Percentiles rank a stretch among this genome's conserved stretches.
Conservation (phyloP, 73 alveolate species). For the Paramecium octaurelia region DNA sequence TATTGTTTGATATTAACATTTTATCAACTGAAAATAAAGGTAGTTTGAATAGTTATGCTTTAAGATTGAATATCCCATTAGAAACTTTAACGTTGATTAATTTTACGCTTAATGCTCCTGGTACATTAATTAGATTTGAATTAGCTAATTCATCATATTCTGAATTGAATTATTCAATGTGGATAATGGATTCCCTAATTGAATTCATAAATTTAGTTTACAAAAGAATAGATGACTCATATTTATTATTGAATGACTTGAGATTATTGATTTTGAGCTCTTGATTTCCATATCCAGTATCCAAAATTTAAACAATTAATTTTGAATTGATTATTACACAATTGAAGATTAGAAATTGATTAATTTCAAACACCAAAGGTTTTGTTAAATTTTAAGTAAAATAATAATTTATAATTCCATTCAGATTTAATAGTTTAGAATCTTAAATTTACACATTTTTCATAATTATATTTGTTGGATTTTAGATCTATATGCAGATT, state of each 20-base stretch:
- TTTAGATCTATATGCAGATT: not conserved
- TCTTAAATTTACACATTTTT: not conserved
- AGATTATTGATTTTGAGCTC: not conserved
- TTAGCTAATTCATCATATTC: not conserved
- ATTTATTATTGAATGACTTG: not conserved
- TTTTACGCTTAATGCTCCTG: not conserved
- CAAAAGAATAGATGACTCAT: not conserved
- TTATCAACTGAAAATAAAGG: not conserved
- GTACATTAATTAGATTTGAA: not conserved
- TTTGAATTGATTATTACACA: not conserved
- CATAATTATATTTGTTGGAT: not conserved
- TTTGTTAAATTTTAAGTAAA: not conserved
- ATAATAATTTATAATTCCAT: not conserved
- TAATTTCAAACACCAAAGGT: not conserved
- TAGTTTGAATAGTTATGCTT: not conserved
- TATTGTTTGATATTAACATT: not conserved
- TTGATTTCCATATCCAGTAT: not conserved
- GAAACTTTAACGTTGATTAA: not conserved
- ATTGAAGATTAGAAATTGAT: not conserved
- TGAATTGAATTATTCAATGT: not conserved
- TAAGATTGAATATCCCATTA: not conserved
- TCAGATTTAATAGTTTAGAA: not conserved
- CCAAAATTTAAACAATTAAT: not conserved
- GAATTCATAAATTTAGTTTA: not conserved
- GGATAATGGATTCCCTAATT: not conserved